A percentile compares a stretch with the other conserved stretches of the same genome.
phyloP scores from a whole-genome alignment of 1,284 basidiomycete species.

The Dichomitus squalens region DNA sequence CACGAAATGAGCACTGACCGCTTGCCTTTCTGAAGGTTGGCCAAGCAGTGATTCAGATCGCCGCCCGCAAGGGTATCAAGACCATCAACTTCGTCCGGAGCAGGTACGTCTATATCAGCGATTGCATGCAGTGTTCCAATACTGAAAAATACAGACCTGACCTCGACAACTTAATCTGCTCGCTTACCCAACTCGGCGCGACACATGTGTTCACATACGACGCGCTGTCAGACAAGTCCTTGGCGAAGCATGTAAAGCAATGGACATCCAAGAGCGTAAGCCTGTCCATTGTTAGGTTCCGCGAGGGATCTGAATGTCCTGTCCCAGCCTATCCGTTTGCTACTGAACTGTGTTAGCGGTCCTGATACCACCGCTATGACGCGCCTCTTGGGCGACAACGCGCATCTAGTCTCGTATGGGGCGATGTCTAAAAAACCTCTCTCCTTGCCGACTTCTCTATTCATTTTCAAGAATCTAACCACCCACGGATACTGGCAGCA shows the following conservation, averaged over 20 bases:
- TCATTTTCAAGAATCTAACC: constrained; percentile 81
- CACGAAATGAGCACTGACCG: not conserved
- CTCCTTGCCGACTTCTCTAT: constrained; percentile 73
- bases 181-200: constrained; percentile 65
- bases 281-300: not conserved
- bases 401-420: constrained; percentile 83
- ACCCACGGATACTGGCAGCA: constrained; percentile 79
- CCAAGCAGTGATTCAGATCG: constrained; percentile 81
- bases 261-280: constrained; percentile 61
- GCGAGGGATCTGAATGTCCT: not conserved
- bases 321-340: constrained; percentile 58
- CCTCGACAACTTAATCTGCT: constrained; percentile 49
- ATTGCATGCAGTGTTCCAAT: not conserved
- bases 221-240: constrained; percentile 58
- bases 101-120: constrained; percentile 44
- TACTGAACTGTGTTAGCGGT: constrained; percentile 82
- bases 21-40: constrained; percentile 59
- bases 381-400: constrained; percentile 62
- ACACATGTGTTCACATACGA: constrained; percentile 77
- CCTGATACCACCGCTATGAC: constrained; percentile 69
- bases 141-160: constrained; percentile 45
- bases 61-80: constrained; percentile 62
- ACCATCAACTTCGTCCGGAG: constrained; percentile 81
- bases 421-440: constrained; percentile 87
- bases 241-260: constrained; percentile 52